A percentile compares a stretch with the other conserved stretches of the same genome.
phyloP scores from a whole-genome alignment of 352 stramenopile genomes.

The Pythium grandisporangium region DNA sequence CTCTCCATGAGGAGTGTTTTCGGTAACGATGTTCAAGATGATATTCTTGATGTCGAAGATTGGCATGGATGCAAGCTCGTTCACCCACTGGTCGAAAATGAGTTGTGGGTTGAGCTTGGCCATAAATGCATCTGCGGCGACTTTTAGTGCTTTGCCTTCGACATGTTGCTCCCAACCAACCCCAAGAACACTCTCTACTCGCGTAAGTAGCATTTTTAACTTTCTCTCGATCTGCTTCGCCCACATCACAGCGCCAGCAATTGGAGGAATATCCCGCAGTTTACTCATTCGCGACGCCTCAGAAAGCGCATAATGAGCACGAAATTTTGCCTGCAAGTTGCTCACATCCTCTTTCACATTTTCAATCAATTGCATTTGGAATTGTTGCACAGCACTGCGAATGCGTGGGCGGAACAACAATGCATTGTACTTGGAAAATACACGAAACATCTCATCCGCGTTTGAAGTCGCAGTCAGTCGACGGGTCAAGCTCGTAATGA shows the following conservation, averaged over 20 bases:
- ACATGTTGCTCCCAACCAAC: slow-evolving; percentile 95
- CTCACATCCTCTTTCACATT: slow-evolving; percentile 96
- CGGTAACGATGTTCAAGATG: slow-evolving; percentile 84
- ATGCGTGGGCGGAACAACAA: slow-evolving; percentile 95
- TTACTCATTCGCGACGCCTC: slow-evolving; percentile 91
- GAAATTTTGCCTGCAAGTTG: slow-evolving; percentile 94
- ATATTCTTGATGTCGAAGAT: slow-evolving; percentile 91
- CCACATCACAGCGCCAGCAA: slow-evolving; percentile 98
- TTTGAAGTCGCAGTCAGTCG: slow-evolving; percentile 83
- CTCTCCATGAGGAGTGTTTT: slow-evolving; percentile 61
- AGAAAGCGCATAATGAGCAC: slow-evolving; percentile 94
- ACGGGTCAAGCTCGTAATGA: slow-evolving; percentile 86
- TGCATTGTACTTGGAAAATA: slow-evolving; percentile 98
- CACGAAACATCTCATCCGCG: slow-evolving; percentile 94
- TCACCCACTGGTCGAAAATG: slow-evolving; percentile 95
- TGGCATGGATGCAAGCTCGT: slow-evolving; percentile 83
- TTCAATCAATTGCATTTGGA: slow-evolving; percentile 98
- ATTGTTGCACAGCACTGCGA: slow-evolving; percentile 96
- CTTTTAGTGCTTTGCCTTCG: slow-evolving; percentile 95
- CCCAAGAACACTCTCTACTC: slow-evolving; percentile 96
- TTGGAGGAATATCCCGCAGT: slow-evolving; percentile 95
- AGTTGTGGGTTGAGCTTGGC: slow-evolving; percentile 80
- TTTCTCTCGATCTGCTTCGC: slow-evolving; percentile 99
- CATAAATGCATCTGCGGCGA: slow-evolving; percentile 80
- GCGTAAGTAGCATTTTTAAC: slow-evolving; percentile 93